Evolutionary conservation across 2,329 filamentous ascomycete species (phyloP).

Genomic region (Zasmidium angulare): DNA sequence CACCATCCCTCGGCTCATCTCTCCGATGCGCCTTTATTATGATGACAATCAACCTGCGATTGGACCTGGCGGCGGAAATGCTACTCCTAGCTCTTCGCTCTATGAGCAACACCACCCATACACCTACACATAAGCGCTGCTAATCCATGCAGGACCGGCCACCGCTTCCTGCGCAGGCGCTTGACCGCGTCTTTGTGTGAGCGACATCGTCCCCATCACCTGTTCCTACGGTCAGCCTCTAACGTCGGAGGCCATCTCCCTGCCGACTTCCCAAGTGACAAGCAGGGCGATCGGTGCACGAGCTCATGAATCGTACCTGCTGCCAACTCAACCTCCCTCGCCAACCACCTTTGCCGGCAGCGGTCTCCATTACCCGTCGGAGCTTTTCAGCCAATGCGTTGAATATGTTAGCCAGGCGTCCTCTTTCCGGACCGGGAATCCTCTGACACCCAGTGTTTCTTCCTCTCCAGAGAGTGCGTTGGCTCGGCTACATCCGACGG

Average conservation of each 20-base stretch:
- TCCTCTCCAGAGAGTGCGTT: no score
- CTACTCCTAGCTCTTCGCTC: neutral
- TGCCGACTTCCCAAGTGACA: neutral
- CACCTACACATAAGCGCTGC: neutral
- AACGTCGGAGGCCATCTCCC: neutral
- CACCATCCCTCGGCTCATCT: neutral
- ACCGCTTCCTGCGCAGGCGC: neutral
- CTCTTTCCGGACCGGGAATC: neutral
- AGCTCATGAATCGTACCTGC: neutral
- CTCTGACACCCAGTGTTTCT: neutral
- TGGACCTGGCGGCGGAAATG: neutral
- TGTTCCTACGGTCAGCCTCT: neutral
- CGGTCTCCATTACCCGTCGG: neutral
- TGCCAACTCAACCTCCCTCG: neutral
- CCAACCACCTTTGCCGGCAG: neutral
- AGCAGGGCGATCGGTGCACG: neutral
- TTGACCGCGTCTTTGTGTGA: conserved; percentile 2
- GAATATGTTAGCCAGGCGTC: neutral
- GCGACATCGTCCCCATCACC: neutral
- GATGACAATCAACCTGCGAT: neutral
- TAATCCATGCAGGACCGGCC: neutral
- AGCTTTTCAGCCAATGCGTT: neutral
- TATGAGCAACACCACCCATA: neutral
- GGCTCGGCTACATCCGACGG: neutral
- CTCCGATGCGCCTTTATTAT: neutral